Evolutionary conservation across 2,329 filamentous ascomycete genomes (phyloP), one percentile per base, ranked within the genome.

Genomic region (Stagonosporopsis cucurbitacearum): DNA sequence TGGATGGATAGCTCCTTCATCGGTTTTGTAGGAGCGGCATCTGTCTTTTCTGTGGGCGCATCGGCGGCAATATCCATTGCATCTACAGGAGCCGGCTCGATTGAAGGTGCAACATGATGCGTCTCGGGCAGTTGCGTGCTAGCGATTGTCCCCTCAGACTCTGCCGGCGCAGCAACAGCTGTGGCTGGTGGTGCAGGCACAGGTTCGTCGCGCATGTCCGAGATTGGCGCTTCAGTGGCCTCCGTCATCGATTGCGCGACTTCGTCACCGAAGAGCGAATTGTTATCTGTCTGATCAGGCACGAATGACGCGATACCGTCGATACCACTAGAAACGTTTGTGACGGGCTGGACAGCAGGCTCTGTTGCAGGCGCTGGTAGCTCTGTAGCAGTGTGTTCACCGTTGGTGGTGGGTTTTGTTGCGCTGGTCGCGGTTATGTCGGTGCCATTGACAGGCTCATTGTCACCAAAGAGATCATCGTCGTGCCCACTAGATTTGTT

Each of bases 261-360:
- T 13, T 65, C 42, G 19, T 76, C 55, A 30, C 68, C 69, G 42
- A 78, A 76, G 6, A 79, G 68, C 57, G 79, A 77, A 48, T 77
- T 77, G 19, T 61, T 66, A 33, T 77, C 75, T 23, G 71, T 63
- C 46, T 77, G 70, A 45, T 79, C 75, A 19, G 77, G 73, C 40
- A 80, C 64, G 55, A 77, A 79, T 30, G 77, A 75, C 19, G 78
- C 74, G 25, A 77, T 66, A 5, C 77, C 71, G 25, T 78, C 77
- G 28, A 80, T 79, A 47, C 77, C 78, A 50, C 74, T 71, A 11
- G 76, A 73, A n/a, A 75, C 72, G 62, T 79, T 70, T 44, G 76
- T 75, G 3, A 73, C 65, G 28, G 77, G 77, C 42, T 76, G 74
- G 13, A 74, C 54, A 11, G 71, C 64, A 26, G 72, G 65, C 50